Evolutionary conservation across 2,329 filamentous ascomycete species (phyloP), one percentile per base, ranked within the genome.

Genomic region (Curvularia hawaiiensis): DNA sequence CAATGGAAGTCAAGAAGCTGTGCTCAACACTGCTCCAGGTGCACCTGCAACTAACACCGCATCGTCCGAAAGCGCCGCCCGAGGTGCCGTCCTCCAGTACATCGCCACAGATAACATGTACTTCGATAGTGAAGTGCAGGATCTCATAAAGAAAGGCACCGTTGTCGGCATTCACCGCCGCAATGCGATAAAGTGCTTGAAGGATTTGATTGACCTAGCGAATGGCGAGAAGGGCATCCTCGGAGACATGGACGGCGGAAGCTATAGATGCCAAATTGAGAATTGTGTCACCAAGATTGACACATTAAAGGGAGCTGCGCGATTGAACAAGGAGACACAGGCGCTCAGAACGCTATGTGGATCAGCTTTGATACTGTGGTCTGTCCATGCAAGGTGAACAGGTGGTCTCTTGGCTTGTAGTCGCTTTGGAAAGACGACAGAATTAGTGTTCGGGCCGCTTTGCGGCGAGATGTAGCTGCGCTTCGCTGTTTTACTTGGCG

Each of bases 271-370:
- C 14, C 35, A 48, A n/a, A 48, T 56, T 16, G 43, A 56, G 50
- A 11, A n/a, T 2, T 56, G 49, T 24, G 43, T 52, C 28, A 52
- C 18, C 8, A 56, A 10, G 40, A 56, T 52, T 10, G 28, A 52
- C n/a, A 9, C 31, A 16, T 24, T 56, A 14, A 24, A 47, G 14
- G 26, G 14, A 18, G 30, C 18, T 16, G 22, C 7, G n/a, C 33
- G 26, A 10, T 10, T 52, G 18, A 45, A 52, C 33, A 45, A 35
- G 24, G 53, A 56, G 12, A 56, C 33, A 12, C 31, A 41, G 33
- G 41, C 48, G n/a, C 48, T 56, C 1, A 51, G 28, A 31, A 56
- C 46, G 26, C 20, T 56, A 16, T 56, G 53, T 45, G 53, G 53
- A n/a, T 11, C 3, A 6, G 48, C 53, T 6, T 14, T 56, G 40